Evolutionary conservation across 345 rosid genomes (phyloP).

Genomic region (Excoecaria cochinchinensis): DNA sequence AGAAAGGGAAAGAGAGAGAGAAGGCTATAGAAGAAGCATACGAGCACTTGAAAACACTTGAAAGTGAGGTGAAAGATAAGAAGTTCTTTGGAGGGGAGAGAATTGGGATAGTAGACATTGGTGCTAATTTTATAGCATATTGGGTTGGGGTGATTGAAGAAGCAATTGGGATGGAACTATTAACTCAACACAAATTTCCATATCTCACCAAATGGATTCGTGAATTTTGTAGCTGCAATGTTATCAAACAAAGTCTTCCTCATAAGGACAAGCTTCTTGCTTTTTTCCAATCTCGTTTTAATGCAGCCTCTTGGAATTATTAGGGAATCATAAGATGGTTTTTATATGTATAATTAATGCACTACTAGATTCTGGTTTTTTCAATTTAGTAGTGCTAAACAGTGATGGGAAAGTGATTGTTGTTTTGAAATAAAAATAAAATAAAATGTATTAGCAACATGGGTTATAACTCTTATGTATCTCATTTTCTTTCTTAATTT

Average conservation of each 20-base stretch:
- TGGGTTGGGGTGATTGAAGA: slow-evolving; percentile 46
- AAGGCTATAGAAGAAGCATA: slow-evolving; percentile 37
- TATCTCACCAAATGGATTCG: slow-evolving; percentile 37
- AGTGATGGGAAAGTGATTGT: too few species aligned
- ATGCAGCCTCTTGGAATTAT: slow-evolving; percentile 7
- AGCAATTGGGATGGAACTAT: slow-evolving; percentile 35
- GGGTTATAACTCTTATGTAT: too few species aligned
- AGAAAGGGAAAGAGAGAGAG: slow-evolving; percentile 29
- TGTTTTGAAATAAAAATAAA: too few species aligned
- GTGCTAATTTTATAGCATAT: slow-evolving; percentile 35
- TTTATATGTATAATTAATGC: too few species aligned
- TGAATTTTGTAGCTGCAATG: slow-evolving; percentile 24
- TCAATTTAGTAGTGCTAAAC: too few species aligned
- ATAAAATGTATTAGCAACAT: too few species aligned
- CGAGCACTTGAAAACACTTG: slow-evolving; percentile 39
- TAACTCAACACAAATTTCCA: slow-evolving; percentile 52
- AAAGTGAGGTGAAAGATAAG: slow-evolving; percentile 49
- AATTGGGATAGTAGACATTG: slow-evolving; percentile 59
- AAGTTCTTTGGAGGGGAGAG: slow-evolving; percentile 62
- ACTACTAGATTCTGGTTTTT: too few species aligned
- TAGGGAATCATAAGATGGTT: not conserved
- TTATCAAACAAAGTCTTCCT: slow-evolving; percentile 46
- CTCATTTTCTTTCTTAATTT: too few species aligned
- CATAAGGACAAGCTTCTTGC: slow-evolving; percentile 35
- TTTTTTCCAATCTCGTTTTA: slow-evolving; percentile 17